Evolutionary conservation across 2,329 filamentous ascomycete genomes (phyloP).

Genomic region (Aspergillus terreus): DNA sequence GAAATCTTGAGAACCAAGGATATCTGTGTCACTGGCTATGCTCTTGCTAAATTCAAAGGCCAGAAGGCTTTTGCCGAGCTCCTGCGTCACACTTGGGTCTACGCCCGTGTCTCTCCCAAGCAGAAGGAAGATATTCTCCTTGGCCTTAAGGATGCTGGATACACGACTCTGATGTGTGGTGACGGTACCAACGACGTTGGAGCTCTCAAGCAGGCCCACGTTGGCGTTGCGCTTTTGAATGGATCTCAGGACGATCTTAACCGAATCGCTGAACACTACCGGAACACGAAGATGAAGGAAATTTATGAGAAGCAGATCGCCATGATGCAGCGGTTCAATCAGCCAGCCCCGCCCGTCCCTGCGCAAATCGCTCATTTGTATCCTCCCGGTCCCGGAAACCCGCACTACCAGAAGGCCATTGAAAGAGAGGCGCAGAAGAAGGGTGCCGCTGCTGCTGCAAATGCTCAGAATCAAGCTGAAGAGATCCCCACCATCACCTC

Average conservation of each 20-base stretch:
- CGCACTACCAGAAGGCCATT: constrained; percentile 90
- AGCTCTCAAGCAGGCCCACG: constrained; percentile 94
- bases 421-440: constrained; percentile 80
- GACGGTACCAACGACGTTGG: constrained; percentile 98
- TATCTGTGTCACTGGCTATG: constrained; percentile 93
- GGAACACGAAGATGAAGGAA: constrained; percentile 97
- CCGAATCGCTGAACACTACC: constrained; percentile 87
- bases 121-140: constrained; percentile 99
- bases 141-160: constrained; percentile 91
- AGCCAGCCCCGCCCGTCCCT: constrained; percentile 89
- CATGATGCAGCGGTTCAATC: constrained; percentile 93
- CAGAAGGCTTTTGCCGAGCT: constrained; percentile 73
- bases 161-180: constrained; percentile 97
- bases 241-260: constrained; percentile 87
- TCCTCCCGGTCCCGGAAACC: constrained; percentile 83
- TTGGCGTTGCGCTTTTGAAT: constrained; percentile 93
- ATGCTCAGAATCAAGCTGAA: constrained; percentile 51
- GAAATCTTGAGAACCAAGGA: constrained; percentile 83
- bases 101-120: constrained; percentile 95
- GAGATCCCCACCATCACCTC: constrained; percentile 63
- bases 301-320: constrained; percentile 93
- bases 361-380: constrained; percentile 89
- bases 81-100: constrained; percentile 91
- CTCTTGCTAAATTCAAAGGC: constrained; percentile 80
- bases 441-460: constrained; percentile 57